Percentiles rank a stretch among this genome's conserved stretches.
These are phyloP conservation scores for Gonium pectorale DNA, from an alignment of 139 green algal species.

Conservation along the genomic window DNA sequence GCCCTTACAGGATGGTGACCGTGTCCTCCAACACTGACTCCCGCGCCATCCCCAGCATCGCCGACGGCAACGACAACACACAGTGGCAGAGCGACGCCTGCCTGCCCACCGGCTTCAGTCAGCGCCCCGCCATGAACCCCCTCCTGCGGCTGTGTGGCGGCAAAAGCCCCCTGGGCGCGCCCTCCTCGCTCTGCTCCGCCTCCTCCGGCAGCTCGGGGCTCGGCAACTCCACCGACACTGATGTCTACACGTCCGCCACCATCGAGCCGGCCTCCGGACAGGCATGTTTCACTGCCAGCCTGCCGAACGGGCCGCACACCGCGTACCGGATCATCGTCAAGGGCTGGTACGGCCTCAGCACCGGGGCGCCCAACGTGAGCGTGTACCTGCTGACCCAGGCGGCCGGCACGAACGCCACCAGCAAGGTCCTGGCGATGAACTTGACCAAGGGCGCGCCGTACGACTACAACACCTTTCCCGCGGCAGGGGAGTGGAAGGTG, in stretches of 20 bases:
- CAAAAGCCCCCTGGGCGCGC: not conserved
- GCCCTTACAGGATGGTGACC: not conserved
- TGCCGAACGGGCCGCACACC: not conserved
- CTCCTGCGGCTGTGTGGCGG: not conserved
- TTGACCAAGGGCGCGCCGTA: not conserved
- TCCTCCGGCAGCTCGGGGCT: slow-evolving; percentile 2
- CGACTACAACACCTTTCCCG: not conserved
- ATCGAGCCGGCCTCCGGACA: not conserved
- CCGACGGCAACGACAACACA: slow-evolving; percentile 35
- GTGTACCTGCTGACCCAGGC: slow-evolving; percentile 3
- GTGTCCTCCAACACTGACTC: slow-evolving; percentile 20
- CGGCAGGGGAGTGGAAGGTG: not conserved
- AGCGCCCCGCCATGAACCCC: slow-evolving; percentile 37
- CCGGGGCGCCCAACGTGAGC: not conserved
- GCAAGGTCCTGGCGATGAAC: not conserved
- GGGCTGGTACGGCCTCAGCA: not conserved
- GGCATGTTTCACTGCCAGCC: not conserved
- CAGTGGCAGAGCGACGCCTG: slow-evolving; percentile 41
- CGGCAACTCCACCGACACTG: not conserved
- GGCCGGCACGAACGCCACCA: not conserved
- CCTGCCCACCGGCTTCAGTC: slow-evolving; percentile 22
- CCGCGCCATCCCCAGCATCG: not conserved
- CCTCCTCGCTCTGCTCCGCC: not conserved
- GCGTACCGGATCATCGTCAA: slow-evolving; percentile 17
- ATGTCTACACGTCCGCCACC: slow-evolving; percentile 14